These are phyloP conservation scores for Arachnopeziza araneosa DNA, from an alignment of 2,329 filamentous ascomycete species.

Conservation along the genomic window DNA sequence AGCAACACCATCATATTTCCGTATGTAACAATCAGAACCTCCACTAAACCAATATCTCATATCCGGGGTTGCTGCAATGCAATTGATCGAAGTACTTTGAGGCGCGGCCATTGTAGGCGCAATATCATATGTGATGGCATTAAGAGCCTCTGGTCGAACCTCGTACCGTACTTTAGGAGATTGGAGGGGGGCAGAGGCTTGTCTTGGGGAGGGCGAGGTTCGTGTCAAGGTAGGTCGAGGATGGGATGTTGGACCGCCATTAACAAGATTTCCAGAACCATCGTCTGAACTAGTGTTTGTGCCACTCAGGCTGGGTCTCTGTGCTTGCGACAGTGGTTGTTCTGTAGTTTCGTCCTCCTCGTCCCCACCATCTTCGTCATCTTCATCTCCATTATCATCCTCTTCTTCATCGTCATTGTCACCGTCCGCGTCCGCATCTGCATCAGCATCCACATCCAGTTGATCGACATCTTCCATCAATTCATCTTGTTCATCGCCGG, in stretches of 20 bases:
- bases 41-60: slow-evolving; percentile 94
- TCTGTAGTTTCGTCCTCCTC: slow-evolving; percentile 45
- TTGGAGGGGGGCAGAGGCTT: slow-evolving; percentile 33
- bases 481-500: slow-evolving; percentile 51
- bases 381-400: slow-evolving; percentile 42
- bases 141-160: slow-evolving; percentile 73
- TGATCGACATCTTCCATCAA: slow-evolving; percentile 46
- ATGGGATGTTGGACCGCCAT: slow-evolving; percentile 29
- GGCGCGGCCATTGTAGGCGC: slow-evolving; percentile 95
- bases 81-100: slow-evolving; percentile 92
- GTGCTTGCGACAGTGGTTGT: slow-evolving; percentile 20
- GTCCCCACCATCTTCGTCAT: slow-evolving; percentile 28
- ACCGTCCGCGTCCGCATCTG: slow-evolving; percentile 28
- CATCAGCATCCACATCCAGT: slow-evolving; percentile 30
- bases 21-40: slow-evolving; percentile 89
- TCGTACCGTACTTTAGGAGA: slow-evolving; percentile 48
- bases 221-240: slow-evolving; percentile 23
- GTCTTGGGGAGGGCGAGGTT: slow-evolving; percentile 28
- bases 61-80: slow-evolving; percentile 85
- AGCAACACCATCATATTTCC: slow-evolving; percentile 92
- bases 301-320: slow-evolving; percentile 24
- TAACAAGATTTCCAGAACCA: slow-evolving; percentile 19
- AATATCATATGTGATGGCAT: slow-evolving; percentile 82
- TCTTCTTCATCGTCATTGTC: slow-evolving; percentile 35
- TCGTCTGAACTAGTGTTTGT: slow-evolving; percentile 27